Conservation (phyloP, 768 basidiomycete species). For the Auricularia heimuer region DNA sequence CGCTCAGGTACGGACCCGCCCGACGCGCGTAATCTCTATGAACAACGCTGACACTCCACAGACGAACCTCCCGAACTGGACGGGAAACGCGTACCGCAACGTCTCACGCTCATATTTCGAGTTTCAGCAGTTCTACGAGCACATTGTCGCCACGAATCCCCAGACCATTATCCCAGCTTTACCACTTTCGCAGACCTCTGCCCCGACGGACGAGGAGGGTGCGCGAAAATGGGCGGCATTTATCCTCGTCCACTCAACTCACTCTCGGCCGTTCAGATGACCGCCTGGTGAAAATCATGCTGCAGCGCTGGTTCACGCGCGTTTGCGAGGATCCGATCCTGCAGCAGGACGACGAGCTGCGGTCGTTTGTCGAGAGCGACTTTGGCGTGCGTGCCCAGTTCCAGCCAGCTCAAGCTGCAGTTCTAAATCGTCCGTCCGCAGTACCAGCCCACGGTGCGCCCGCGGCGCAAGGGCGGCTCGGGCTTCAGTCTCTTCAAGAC, state of each 20-base stretch:
- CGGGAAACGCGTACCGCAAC: constrained; percentile 80
- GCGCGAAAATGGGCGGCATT: constrained; percentile 1
- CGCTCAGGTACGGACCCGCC: constrained; percentile 60
- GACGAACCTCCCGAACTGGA: constrained; percentile 93
- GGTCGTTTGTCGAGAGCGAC: constrained; percentile 93
- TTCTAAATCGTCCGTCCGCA: constrained; percentile 5
- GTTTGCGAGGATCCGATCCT: constrained; percentile 89
- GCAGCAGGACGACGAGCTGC: constrained; percentile 82
- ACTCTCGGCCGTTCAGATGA: constrained; percentile 49
- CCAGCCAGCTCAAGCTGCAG: not conserved
- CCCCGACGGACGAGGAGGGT: constrained; percentile 90
- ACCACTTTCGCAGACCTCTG: constrained; percentile 92
- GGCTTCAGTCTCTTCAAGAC: constrained; percentile 71
- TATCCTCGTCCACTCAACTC: constrained; percentile 1
- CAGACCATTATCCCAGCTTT: constrained; percentile 95
- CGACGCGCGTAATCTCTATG: too few relatives aligned
- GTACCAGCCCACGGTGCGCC: constrained; percentile 75
- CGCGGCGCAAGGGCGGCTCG: constrained; percentile 58
- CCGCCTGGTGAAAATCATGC: constrained; percentile 84
- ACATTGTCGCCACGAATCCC: constrained; percentile 81
- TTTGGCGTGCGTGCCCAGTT: constrained; percentile 52
- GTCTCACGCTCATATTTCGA: constrained; percentile 92
- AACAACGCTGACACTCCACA: constrained; percentile 20
- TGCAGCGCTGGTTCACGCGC: constrained; percentile 89
- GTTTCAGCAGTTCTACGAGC: constrained; percentile 89